phyloP scores from a whole-genome alignment of 176 grass and related monocot genomes.

The Hyparrhenia diplandra region DNA sequence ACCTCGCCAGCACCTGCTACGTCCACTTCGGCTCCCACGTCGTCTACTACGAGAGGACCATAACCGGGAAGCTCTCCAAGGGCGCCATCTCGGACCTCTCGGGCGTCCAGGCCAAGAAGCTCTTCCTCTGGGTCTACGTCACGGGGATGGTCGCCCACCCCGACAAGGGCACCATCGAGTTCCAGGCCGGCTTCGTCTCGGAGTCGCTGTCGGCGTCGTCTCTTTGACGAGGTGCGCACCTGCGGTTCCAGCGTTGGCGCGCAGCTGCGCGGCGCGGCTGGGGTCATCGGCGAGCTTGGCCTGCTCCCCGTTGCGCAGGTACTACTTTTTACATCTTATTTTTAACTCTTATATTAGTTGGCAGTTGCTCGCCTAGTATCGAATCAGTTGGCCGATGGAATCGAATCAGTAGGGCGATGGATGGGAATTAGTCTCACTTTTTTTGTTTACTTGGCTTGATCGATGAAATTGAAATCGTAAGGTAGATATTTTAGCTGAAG shows the following conservation, averaged over 20 bases:
- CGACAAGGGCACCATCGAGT: conserved; percentile 46
- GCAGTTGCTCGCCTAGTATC: neutral
- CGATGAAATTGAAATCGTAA: neutral
- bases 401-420: too few species aligned
- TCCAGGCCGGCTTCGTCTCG: conserved; percentile 59
- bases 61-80: conserved; percentile 47
- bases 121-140: conserved; percentile 76
- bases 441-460: conserved; percentile 9
- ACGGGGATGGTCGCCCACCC: conserved; percentile 50
- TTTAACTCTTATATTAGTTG: neutral
- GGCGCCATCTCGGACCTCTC: conserved; percentile 54
- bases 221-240: conserved; percentile 51
- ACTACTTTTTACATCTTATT: neutral
- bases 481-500: neutral
- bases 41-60: conserved; percentile 58
- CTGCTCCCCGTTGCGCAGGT: conserved; percentile 61
- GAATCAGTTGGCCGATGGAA: neutral
- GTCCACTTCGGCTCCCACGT: conserved; percentile 52
- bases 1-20: conserved; percentile 66
- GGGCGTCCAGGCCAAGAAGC: conserved; percentile 76
- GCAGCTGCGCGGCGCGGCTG: conserved; percentile 37
- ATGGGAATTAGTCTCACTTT: neutral
- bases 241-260: conserved; percentile 40
- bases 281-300: conserved; percentile 49
- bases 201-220: conserved; percentile 28